These are phyloP conservation scores for Eustoma russellianum DNA, from an alignment of 257 asterid genomes.

Conservation along the genomic window DNA sequence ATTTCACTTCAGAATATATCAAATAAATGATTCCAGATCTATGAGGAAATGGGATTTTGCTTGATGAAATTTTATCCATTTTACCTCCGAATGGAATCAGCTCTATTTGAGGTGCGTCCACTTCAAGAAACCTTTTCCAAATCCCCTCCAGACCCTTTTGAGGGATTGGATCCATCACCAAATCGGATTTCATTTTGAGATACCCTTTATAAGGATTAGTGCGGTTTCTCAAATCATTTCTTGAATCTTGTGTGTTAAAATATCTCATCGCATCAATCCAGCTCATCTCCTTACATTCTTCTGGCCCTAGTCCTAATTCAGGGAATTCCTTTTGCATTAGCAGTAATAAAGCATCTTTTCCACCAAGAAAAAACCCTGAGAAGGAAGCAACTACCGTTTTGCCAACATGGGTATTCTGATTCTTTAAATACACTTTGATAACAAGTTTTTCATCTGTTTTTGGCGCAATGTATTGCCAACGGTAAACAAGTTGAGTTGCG, in stretches of 20 bases:
- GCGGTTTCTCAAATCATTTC: too few species aligned
- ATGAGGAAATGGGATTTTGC: constrained; percentile 49
- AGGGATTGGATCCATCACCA: constrained; percentile 35
- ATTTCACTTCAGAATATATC: constrained; percentile 33
- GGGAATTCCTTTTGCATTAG: background rate
- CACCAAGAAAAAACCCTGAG: background rate
- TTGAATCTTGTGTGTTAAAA: too few species aligned
- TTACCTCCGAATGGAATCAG: constrained; percentile 39
- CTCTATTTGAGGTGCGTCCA: constrained; percentile 35
- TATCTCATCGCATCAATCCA: background rate
- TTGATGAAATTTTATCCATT: constrained; percentile 34
- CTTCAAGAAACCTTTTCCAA: constrained; percentile 16
- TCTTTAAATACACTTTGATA: background rate
- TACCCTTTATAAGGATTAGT: constrained; percentile 17
- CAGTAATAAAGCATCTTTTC: background rate
- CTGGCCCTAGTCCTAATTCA: background rate
- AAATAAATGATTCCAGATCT: constrained; percentile 45
- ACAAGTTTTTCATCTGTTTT: background rate
- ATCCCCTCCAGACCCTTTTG: constrained; percentile 17
- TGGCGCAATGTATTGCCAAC: constrained; percentile 4
- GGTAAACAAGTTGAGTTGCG: background rate
- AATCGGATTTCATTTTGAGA: constrained; percentile 56
- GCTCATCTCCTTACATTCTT: background rate
- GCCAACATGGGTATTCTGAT: too few species aligned
- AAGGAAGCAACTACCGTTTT: background rate